A percentile compares a stretch with the other conserved stretches of the same genome.
These are phyloP conservation scores for Candida buenavistaensis DNA, from an alignment of 1,139 yeast species.

Conservation along the genomic window DNA sequence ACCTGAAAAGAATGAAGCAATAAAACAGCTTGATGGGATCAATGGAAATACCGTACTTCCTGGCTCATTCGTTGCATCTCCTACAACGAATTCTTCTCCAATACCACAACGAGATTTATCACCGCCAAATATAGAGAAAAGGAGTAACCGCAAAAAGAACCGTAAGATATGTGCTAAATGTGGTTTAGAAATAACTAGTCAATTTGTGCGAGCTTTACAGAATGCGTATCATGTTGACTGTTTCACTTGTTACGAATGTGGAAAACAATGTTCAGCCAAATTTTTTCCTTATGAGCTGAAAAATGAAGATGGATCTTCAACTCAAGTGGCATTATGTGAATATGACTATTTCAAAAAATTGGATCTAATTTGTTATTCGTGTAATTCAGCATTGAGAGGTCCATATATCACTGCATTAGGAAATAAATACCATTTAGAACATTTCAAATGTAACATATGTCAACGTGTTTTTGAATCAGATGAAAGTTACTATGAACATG, in stretches of 20 bases:
- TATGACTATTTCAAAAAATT: slow-evolving; percentile 86
- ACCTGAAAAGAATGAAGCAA: slow-evolving; percentile 9
- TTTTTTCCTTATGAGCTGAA: slow-evolving; percentile 58
- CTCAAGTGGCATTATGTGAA: slow-evolving; percentile 82
- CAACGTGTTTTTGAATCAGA: slow-evolving; percentile 86
- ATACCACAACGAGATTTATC: slow-evolving; percentile 15
- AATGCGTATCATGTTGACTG: slow-evolving; percentile 84
- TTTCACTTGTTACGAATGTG: slow-evolving; percentile 83
- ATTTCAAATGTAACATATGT: slow-evolving; percentile 90
- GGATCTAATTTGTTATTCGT: slow-evolving; percentile 78
- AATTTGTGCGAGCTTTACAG: slow-evolving; percentile 81
- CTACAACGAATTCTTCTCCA: slow-evolving; percentile 29
- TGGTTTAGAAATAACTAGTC: slow-evolving; percentile 68
- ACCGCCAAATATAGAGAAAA: slow-evolving; percentile 3
- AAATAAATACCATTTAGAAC: slow-evolving; percentile 90
- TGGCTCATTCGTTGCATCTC: slow-evolving; percentile 1
- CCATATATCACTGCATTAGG: slow-evolving; percentile 94
- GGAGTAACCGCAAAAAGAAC: slow-evolving; percentile 21
- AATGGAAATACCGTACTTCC: neutral
- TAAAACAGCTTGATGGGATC: neutral
- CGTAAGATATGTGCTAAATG: slow-evolving; percentile 61
- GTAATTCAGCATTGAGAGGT: slow-evolving; percentile 85
- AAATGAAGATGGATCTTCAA: slow-evolving; percentile 26
- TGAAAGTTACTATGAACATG: slow-evolving; percentile 91
- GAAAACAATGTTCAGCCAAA: slow-evolving; percentile 68